phyloP scores from a whole-genome alignment of 352 stramenopile genomes.

The Phytophthora sp. region DNA sequence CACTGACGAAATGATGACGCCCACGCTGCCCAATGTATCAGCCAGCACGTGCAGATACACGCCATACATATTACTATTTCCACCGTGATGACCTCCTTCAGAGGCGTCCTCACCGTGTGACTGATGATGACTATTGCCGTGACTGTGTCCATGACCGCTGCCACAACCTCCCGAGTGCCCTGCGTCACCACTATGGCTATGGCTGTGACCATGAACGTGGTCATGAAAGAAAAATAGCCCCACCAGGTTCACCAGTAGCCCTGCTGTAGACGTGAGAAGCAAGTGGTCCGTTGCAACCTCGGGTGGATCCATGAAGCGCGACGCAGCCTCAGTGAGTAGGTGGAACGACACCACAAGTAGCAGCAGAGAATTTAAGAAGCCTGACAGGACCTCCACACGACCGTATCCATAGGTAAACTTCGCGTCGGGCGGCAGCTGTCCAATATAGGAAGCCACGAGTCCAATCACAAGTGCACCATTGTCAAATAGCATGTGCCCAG shows the following conservation, averaged over 20 bases:
- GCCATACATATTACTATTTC: conserved; percentile 91
- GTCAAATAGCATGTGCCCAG: conserved; percentile 91
- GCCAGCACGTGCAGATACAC: conserved; percentile 91
- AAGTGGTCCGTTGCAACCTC: conserved; percentile 86
- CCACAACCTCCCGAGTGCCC: conserved; percentile 38
- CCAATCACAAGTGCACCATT: conserved; percentile 86
- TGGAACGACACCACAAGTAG: conserved; percentile 86
- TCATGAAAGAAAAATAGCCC: conserved; percentile 92
- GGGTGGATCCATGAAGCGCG: conserved; percentile 75
- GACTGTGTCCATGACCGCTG: conserved; percentile 62
- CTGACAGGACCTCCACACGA: conserved; percentile 86
- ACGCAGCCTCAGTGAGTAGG: conserved; percentile 79
- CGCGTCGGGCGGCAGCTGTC: conserved; percentile 66
- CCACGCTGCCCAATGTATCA: conserved; percentile 88
- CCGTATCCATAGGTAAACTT: conserved; percentile 89
- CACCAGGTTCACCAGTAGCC: conserved; percentile 87
- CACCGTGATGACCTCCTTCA: conserved; percentile 24
- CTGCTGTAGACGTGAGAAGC: conserved; percentile 83
- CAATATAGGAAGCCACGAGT: conserved; percentile 84
- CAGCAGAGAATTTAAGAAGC: conserved; percentile 88
- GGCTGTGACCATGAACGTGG: conserved; percentile 77
- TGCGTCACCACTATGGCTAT: conserved; percentile 51
- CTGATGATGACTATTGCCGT: conserved; percentile 61
- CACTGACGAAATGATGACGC: conserved; percentile 89
- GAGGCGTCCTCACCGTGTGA: conserved; percentile 54